These are phyloP conservation scores for Pneumocystis sp. DNA, from an alignment of 1,139 yeast species.

Conservation along the genomic window DNA sequence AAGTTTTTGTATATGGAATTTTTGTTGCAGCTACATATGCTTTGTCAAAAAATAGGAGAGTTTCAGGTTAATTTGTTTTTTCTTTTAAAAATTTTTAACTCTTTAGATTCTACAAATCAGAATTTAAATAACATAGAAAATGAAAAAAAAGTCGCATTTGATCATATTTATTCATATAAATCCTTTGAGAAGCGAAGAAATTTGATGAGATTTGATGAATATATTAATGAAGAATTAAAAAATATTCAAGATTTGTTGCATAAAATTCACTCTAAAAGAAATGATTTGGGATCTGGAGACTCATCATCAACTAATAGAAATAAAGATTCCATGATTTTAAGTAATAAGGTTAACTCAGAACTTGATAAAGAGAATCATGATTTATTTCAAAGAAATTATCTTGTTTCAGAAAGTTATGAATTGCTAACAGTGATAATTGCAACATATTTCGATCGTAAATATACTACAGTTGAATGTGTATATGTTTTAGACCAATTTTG, in stretches of 20 bases:
- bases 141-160: neutral
- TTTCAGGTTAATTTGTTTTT: neutral
- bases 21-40: neutral
- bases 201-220: no score
- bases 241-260: no score
- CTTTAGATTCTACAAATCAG: neutral
- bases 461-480: neutral
- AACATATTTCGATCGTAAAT: neutral
- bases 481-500: neutral
- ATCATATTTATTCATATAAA: no score
- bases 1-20: neutral
- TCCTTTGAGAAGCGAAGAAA: no score
- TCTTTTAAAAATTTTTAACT: no score
- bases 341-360: no score
- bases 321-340: no score
- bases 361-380: neutral
- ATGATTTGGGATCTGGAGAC: no score
- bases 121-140: no score
- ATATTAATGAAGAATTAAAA: no score
- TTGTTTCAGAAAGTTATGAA: neutral
- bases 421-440: neutral
- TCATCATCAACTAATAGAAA: no score
- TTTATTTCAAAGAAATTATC: neutral
- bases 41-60: neutral
- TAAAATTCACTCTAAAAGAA: no score